A percentile compares a stretch with the other conserved stretches of the same genome.
phyloP scores from a whole-genome alignment of 495 filamentous ascomycete genomes.

The Talaromyces stipitatus region DNA sequence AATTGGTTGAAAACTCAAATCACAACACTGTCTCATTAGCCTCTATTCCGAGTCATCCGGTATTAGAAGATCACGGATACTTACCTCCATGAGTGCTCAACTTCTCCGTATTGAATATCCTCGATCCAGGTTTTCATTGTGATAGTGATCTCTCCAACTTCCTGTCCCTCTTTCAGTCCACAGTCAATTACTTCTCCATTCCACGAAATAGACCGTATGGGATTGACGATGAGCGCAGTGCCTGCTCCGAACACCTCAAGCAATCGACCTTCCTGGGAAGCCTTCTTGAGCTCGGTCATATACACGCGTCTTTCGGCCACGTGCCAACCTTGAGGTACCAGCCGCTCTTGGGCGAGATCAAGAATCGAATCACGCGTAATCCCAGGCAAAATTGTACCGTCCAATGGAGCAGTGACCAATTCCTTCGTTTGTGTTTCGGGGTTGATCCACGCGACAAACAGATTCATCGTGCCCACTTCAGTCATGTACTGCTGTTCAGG shows the following conservation, averaged over 20 bases:
- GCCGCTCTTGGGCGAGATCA: slow-evolving; percentile 59
- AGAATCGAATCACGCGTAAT: slow-evolving; percentile 74
- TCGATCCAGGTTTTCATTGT: slow-evolving; percentile 83
- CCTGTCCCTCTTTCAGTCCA: slow-evolving; percentile 54
- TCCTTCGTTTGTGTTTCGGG: slow-evolving; percentile 68
- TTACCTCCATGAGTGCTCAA: slow-evolving; percentile 65
- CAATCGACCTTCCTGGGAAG: slow-evolving; percentile 63
- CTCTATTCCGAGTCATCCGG: not conserved
- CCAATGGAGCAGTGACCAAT: slow-evolving; percentile 74
- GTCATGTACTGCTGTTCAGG: slow-evolving; percentile 69
- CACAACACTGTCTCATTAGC: not conserved
- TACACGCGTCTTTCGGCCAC: slow-evolving; percentile 69
- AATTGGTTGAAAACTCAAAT: not conserved
- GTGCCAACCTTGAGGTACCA: slow-evolving; percentile 69
- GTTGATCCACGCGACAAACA: slow-evolving; percentile 63
- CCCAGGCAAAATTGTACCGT: slow-evolving; percentile 80
- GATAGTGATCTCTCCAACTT: slow-evolving; percentile 63
- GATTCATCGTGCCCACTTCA: slow-evolving; percentile 90
- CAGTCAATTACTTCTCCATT: slow-evolving; percentile 59
- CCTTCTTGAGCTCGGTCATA: slow-evolving; percentile 65
- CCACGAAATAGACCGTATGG: slow-evolving; percentile 69
- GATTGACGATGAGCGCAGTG: slow-evolving; percentile 56
- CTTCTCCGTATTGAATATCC: slow-evolving; percentile 74
- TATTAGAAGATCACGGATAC: not conserved
- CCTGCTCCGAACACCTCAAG: slow-evolving; percentile 78